These are phyloP conservation scores for Aspergillus sp. DNA, from an alignment of 2,329 filamentous ascomycete genomes.

Conservation along the genomic window DNA sequence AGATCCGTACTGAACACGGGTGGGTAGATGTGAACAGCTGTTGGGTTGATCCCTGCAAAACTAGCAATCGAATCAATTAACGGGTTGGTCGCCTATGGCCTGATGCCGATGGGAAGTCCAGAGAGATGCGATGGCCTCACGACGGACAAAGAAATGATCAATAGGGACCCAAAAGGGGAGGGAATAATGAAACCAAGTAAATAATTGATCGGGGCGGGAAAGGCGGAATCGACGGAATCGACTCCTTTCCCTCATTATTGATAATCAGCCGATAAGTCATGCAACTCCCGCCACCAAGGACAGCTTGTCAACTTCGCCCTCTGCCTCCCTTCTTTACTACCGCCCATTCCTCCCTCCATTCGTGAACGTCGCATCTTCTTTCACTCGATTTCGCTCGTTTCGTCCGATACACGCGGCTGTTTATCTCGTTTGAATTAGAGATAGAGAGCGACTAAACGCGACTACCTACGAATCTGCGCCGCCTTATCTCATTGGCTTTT, in stretches of 20 bases:
- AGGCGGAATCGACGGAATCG: not conserved
- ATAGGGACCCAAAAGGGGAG: not conserved
- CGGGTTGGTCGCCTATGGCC: not conserved
- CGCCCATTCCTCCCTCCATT: constrained; percentile 2
- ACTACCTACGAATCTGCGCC: not conserved
- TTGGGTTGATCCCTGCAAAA: not conserved
- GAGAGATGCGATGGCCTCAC: not conserved
- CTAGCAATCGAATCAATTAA: not conserved
- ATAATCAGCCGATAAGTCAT: constrained; percentile 10
- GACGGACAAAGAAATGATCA: not conserved
- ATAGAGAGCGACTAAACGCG: not conserved
- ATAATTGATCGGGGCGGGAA: not conserved
- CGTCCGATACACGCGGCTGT: not conserved
- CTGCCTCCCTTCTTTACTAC: constrained; percentile 10
- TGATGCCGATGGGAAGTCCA: not conserved
- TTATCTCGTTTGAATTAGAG: not conserved
- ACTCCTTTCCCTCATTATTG: constrained; percentile 1
- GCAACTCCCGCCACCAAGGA: constrained; percentile 21
- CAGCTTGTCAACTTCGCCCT: constrained; percentile 26
- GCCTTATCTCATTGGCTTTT: constrained; percentile 5
- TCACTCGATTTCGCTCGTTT: not conserved
- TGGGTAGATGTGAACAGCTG: not conserved
- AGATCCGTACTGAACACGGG: not conserved
- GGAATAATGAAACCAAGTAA: not conserved
- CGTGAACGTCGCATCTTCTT: not conserved